Percentiles rank a stretch among this genome's conserved stretches.
Evolutionary conservation across 2,329 filamentous ascomycete genomes (phyloP).

Genomic region (Botrytis pseudocinerea): DNA sequence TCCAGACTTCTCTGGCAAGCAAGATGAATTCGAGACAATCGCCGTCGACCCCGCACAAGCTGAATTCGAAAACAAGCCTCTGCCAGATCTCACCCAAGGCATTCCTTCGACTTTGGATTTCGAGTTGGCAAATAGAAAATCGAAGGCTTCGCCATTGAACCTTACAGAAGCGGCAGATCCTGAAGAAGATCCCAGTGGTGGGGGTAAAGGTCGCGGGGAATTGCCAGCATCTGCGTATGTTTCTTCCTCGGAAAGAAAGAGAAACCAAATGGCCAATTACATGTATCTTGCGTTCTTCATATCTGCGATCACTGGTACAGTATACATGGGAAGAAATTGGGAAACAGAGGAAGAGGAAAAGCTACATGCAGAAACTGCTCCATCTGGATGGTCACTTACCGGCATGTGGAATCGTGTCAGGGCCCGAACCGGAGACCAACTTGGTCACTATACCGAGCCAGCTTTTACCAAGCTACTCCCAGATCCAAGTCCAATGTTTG

Average conservation of each 20-base stretch:
- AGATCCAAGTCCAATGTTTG: slow-evolving; percentile 74
- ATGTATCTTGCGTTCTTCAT: slow-evolving; percentile 64
- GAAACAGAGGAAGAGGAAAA: slow-evolving; percentile 70
- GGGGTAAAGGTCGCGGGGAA: slow-evolving; percentile 61
- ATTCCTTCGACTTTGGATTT: slow-evolving; percentile 88
- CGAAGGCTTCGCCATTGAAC: slow-evolving; percentile 45
- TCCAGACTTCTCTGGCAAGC: slow-evolving; percentile 31
- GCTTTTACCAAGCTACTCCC: slow-evolving; percentile 92
- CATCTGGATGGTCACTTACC: slow-evolving; percentile 73
- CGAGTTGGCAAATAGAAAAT: slow-evolving; percentile 58
- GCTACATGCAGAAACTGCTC: slow-evolving; percentile 64
- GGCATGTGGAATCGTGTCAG: slow-evolving; percentile 80
- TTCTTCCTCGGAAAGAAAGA: slow-evolving; percentile 83
- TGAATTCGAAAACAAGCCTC: slow-evolving; percentile 60
- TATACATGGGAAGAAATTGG: slow-evolving; percentile 88
- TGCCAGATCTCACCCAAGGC: slow-evolving; percentile 90
- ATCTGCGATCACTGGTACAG: slow-evolving; percentile 50
- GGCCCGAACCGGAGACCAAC: slow-evolving; percentile 71
- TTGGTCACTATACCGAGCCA: slow-evolving; percentile 94
- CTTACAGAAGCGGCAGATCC: slow-evolving; percentile 48
- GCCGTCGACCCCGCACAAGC: slow-evolving; percentile 45
- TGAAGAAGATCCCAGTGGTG: slow-evolving; percentile 47
- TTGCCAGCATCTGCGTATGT: slow-evolving; percentile 80
- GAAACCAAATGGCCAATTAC: slow-evolving; percentile 73
- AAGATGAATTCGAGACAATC: slow-evolving; percentile 41